These are phyloP conservation scores for Yamadazyma ubonensis DNA, from an alignment of 805 yeast species.

Conservation along the genomic window DNA sequence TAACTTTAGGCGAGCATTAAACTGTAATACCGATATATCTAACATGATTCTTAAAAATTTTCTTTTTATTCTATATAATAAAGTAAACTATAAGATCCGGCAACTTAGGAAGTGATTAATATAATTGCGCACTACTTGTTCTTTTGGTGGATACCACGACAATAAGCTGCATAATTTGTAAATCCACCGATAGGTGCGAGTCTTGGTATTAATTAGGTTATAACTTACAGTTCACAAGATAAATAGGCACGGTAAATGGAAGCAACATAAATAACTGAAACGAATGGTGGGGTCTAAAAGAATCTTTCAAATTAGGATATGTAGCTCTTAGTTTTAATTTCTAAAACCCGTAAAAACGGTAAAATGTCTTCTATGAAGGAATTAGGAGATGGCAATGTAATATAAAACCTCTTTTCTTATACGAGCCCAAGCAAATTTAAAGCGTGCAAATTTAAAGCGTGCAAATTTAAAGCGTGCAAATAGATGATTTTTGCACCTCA, in stretches of 20 bases:
- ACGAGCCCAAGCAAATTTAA: slow-evolving; percentile 13
- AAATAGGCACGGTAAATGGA: not conserved
- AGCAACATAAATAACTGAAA: slow-evolving; percentile 3
- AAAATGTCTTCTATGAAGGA: slow-evolving; percentile 1
- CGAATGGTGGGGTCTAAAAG: not conserved
- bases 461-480: slow-evolving; percentile 5
- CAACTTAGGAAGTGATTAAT: not conserved
- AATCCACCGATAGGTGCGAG: not conserved
- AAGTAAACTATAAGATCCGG: not conserved
- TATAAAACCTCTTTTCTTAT: slow-evolving; percentile 4
- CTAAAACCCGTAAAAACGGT: not conserved
- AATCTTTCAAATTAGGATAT: no score
- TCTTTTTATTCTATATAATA: not conserved
- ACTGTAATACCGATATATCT: slow-evolving; percentile 1
- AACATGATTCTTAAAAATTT: not conserved
- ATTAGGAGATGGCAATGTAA: slow-evolving; percentile 6
- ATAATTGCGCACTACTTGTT: not conserved
- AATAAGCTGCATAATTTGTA: slow-evolving; percentile 3
- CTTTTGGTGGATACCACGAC: not conserved
- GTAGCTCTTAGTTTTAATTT: not conserved
- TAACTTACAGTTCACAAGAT: not conserved
- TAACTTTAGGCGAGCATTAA: not conserved
- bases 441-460: slow-evolving; percentile 5
- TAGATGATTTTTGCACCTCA: slow-evolving; percentile 1
- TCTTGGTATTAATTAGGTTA: not conserved